Evolutionary conservation across 768 basidiomycete species (phyloP).

Genomic region (Hortiboletus flavorubellus): DNA sequence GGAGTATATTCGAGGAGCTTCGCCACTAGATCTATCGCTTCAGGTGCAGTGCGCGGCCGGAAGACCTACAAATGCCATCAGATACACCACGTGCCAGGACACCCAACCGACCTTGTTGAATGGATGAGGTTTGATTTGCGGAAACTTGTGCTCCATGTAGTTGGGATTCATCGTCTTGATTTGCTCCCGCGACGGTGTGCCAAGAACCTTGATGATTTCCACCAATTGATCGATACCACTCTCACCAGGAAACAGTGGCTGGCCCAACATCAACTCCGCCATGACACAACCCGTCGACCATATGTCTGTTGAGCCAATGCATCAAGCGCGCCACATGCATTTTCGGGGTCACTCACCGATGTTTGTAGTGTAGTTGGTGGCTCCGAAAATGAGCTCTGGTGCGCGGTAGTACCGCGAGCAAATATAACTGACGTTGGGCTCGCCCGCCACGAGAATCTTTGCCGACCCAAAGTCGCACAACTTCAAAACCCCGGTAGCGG

Average conservation of each 20-base stretch:
- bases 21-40: conserved; percentile 94
- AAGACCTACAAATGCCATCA: conserved; percentile 67
- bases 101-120: conserved; percentile 77
- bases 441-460: conserved; percentile 96
- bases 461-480: conserved; percentile 99
- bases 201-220: conserved; percentile 99
- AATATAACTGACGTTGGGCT: conserved; percentile 99
- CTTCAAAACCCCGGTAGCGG: conserved; percentile 94
- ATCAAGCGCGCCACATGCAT: conserved; percentile 3
- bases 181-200: conserved; percentile 96
- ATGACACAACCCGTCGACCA: conserved; percentile 99
- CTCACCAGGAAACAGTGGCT: conserved; percentile 98
- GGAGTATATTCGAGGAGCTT: conserved; percentile 99
- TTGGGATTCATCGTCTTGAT: conserved; percentile 99
- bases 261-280: conserved; percentile 99
- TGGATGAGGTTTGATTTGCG: conserved; percentile 99
- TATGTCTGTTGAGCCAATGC: conserved; percentile 59
- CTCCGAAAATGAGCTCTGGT: conserved; percentile 98
- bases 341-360: conserved; percentile 67
- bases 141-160: conserved; percentile 99
- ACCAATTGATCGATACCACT: conserved; percentile 98
- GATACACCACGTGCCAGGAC: conserved; percentile 9
- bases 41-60: conserved; percentile 92
- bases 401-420: conserved; percentile 99
- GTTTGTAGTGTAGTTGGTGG: conserved; percentile 99